Evolutionary conservation across 345 rosid species (phyloP), one percentile per base, ranked within the genome.

Genomic region (Punica granatum): DNA sequence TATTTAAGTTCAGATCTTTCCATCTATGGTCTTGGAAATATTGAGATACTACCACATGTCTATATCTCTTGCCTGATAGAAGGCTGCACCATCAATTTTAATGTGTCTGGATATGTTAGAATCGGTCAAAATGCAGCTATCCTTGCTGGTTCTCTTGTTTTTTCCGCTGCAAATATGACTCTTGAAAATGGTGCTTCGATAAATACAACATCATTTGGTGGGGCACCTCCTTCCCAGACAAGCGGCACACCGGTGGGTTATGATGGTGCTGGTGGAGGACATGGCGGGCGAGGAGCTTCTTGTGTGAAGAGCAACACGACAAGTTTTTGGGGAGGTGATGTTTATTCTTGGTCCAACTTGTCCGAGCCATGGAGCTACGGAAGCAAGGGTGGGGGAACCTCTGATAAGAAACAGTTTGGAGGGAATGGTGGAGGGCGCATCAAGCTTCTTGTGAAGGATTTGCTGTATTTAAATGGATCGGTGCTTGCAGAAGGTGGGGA

Each of bases 221-320:
- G 97, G 58, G 56, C 79, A 37, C 96, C 98, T 10, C 98, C 98
- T 69, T 78, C 98, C 66, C 98, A 89, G 80, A 90, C 98, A 66
- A 90, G 97, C 76, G 98, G 98, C 33, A 87, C 97, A 26, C 97
- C 98, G 0, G 70, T 73, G 71, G 97, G 90, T 31, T 70, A 53
- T 73, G 97, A 89, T 66, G 96, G 98, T 67, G 92, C 92, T 25
- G 98, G 97, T 80, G 98, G 98, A 71, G 98, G 97, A 26, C 98
- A 93, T 77, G 98, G 98, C 34, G 98, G 98, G 21, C 83, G 98
- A 64, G 98, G 96, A 72, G 97, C 98, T 79, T 90, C 97, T 10
- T 90, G 98, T 76, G 63, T 73, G 74, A 85, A 75, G 75, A 83
- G 80, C 51, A 86, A 83, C 54, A 70, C 68, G 36, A 82, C 88